Base-by-base conservation (phyloP, 2,329 filamentous ascomycete species). In the Lasiodiplodia hormozganensis region DNA sequence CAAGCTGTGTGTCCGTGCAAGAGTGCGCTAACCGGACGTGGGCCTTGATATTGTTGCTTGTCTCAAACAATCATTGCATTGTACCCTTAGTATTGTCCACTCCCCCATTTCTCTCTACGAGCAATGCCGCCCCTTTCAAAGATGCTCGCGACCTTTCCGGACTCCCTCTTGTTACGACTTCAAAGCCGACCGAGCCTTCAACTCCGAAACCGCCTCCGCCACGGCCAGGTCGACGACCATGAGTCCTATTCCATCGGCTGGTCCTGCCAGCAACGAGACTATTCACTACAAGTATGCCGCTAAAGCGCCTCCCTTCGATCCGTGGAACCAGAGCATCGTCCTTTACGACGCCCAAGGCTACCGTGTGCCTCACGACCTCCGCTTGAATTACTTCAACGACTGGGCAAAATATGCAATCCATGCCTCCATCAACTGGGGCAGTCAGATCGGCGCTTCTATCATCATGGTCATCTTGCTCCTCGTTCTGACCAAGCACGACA, bases 371-470 rank as follows among this genome's bases (percentile, higher is more conserved):
- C 73, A 85, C 49, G 72, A 76, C 53, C 76, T 21, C 43, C 2
- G 7, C 43, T 21, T 89, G 69, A 57, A 70, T 10, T 75, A 78
- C 3, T 69, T 90, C 49, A 78, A 88, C 71, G 66, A 70, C 4
- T 83, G 82, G 62, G 77, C 84, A 66, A 76, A 81, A 69, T 85
- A 86, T 74, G 82, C 82, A 69, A 77, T 83, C 68, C 79, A 80
- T 10, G 75, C 84, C 43, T 83, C 79, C 75, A 88, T 92, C 82
- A 90, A 89, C 79, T 92, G 90, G 76, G 89, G 87, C 65, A 81
- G 86, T 21, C 92, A 95, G 76, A 84, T 94, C 64, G 92, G 92
- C 36, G 88, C 90, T 28, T 88, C 87, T 57, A 71, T 90, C 68
- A 80, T 90, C 70, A 86, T 93, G 74, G 82, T 94, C 21, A 72